Evolutionary conservation across 2,329 filamentous ascomycete species (phyloP).

Genomic region (Alternaria burnsii): DNA sequence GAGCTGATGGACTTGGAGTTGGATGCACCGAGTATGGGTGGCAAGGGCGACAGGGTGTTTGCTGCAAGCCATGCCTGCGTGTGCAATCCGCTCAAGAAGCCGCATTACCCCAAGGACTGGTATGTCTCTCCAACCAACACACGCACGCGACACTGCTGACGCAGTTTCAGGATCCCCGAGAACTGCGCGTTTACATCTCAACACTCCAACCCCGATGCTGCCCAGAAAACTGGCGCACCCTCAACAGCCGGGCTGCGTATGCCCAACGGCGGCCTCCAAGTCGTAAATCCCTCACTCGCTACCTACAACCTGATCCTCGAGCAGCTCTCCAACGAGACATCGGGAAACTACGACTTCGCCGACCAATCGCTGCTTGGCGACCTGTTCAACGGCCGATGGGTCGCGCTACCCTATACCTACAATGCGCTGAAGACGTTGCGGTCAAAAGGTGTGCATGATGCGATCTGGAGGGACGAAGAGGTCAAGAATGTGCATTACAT

Average conservation of each 20-base stretch:
- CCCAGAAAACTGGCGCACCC: slow-evolving; percentile 62
- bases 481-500: slow-evolving; percentile 72
- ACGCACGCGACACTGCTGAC: not conserved
- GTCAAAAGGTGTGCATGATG: slow-evolving; percentile 63
- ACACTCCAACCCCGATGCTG: slow-evolving; percentile 59
- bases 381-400: slow-evolving; percentile 66
- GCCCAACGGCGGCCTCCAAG: slow-evolving; percentile 68
- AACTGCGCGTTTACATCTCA: slow-evolving; percentile 71
- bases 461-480: slow-evolving; percentile 67
- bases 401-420: slow-evolving; percentile 67
- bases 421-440: slow-evolving; percentile 69
- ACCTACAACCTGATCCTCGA: slow-evolving; percentile 62
- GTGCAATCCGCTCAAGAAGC: slow-evolving; percentile 81
- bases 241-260: slow-evolving; percentile 63
- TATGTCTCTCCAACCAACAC: slow-evolving; percentile 35
- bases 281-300: slow-evolving; percentile 65
- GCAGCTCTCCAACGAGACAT: slow-evolving; percentile 56
- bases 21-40: slow-evolving; percentile 64
- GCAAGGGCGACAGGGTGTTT: slow-evolving; percentile 72
- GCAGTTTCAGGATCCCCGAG: slow-evolving; percentile 54
- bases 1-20: slow-evolving; percentile 86
- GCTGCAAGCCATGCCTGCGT: slow-evolving; percentile 85
- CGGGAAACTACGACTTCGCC: slow-evolving; percentile 66
- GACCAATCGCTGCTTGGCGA: slow-evolving; percentile 68
- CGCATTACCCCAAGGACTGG: slow-evolving; percentile 82